A percentile compares a stretch with the other conserved stretches of the same genome.
These are phyloP conservation scores for Lodderomyces elongisporus DNA, from an alignment of 1,139 yeast genomes.

Conservation along the genomic window DNA sequence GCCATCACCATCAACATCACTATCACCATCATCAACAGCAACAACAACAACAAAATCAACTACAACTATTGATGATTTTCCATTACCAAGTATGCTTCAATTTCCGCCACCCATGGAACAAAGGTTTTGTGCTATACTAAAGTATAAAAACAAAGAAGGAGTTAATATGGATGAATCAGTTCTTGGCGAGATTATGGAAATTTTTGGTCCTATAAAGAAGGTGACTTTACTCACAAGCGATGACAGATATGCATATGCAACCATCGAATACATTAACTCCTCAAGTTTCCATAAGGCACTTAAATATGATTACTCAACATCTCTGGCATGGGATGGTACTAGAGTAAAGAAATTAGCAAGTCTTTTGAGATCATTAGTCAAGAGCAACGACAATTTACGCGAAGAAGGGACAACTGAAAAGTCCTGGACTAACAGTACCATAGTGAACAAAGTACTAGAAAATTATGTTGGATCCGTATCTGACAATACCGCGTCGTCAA, in stretches of 20 bases:
- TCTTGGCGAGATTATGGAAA: slow-evolving; percentile 37
- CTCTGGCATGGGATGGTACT: slow-evolving; percentile 44
- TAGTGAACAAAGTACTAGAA: slow-evolving; percentile 7
- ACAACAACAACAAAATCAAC: no score
- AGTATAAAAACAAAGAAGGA: slow-evolving; percentile 28
- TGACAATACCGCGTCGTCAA: slow-evolving; percentile 18
- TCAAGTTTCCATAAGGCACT: slow-evolving; percentile 32
- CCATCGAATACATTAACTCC: slow-evolving; percentile 24
- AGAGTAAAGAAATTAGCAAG: slow-evolving; percentile 45
- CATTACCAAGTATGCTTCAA: slow-evolving; percentile 1
- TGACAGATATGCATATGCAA: slow-evolving; percentile 36
- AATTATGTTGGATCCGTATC: slow-evolving; percentile 31
- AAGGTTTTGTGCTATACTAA: slow-evolving; percentile 35
- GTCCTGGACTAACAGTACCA: slow-evolving; percentile 6
- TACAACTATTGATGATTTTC: slow-evolving; percentile 8
- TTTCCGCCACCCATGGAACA: neutral
- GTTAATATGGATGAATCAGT: slow-evolving; percentile 29
- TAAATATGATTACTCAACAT: slow-evolving; percentile 39
- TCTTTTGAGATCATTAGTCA: slow-evolving; percentile 33
- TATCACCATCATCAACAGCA: no score
- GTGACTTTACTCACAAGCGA: slow-evolving; percentile 15
- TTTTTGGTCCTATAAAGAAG: slow-evolving; percentile 37
- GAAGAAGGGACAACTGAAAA: neutral
- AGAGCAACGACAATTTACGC: neutral
- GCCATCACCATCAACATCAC: no score